Percentiles rank a stretch among this genome's conserved stretches.
Conservation (phyloP, 176 grass and related monocot genomes). For the Panicum miliaceum region DNA sequence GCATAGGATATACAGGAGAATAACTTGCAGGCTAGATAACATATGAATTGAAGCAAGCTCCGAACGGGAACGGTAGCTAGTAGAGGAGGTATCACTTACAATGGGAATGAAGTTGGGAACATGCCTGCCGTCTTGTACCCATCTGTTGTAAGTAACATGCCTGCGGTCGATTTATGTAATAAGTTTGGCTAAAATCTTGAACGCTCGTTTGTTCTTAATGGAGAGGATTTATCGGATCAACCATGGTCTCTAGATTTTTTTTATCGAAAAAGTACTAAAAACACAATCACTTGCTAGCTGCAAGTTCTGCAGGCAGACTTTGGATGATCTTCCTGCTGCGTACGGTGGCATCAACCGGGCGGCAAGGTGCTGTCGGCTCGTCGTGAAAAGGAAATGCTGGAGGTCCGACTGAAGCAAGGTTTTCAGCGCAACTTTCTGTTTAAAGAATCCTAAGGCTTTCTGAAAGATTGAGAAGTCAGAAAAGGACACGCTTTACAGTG, state of each 20-base stretch:
- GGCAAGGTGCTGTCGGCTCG: neutral
- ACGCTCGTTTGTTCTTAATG: neutral
- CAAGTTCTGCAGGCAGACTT: neutral
- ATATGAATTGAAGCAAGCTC: neutral
- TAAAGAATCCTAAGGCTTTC: neutral
- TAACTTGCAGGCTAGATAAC: conserved; percentile 1
- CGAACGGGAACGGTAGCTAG: neutral
- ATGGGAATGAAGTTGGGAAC: neutral
- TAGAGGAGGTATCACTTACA: conserved; percentile 1
- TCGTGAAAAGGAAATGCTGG: neutral
- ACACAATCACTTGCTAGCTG: neutral
- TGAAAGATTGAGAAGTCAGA: conserved; percentile 35
- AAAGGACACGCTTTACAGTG: conserved; percentile 23
- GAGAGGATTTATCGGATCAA: neutral
- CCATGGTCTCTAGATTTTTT: neutral
- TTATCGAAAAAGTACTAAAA: neutral
- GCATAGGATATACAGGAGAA: neutral
- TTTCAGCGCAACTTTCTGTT: neutral
- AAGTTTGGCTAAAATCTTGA: no score
- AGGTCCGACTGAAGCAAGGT: neutral
- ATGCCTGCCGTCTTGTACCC: neutral
- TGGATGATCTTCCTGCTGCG: neutral
- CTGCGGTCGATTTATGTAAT: neutral
- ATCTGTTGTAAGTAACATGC: neutral
- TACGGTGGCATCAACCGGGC: neutral